Base-by-base conservation (phyloP, 257 asterid genomes). In the Nicotiana benthamiana region DNA sequence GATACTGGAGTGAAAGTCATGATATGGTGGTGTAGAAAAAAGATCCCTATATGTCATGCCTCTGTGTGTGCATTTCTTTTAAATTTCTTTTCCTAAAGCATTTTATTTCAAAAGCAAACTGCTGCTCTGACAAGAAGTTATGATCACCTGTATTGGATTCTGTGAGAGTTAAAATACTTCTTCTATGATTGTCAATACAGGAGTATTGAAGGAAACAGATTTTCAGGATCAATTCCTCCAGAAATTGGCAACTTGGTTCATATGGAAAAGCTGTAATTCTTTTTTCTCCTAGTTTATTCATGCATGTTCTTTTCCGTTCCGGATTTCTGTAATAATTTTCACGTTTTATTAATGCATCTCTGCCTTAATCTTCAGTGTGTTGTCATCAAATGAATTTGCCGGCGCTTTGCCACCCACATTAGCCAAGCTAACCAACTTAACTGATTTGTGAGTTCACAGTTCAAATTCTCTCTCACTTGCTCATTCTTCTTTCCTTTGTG, bases 161-260 rank as follows among this genome's bases (percentile, higher is more conserved):
- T 12, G 3, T 74, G 62, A 4, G 79, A 24, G 10, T 15, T 48
- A 48, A 74, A 72, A 26, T 16, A 2, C 43, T 20, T 48, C 43
- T 24, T 48, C 61, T 15, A 24, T 74, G 24, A 22, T 12, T 46
- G 56, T 7, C 40, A 74, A 48, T 48, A 83, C 92, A 95, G 99
- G 91, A 95, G 95, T 84, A 90, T 93, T 62, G 99, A 95, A 86
- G 98, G 94, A 64, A 93, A 93, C 81, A 87, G 34, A 8, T 90
- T 93, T 87, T 88, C 94, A 43, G 98, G 97, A 81, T 74, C 86
- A 9, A 83, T 95, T 88, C 97, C 98, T 74, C 82, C 90, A 12
- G 89, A 90, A 20, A 89, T 95, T 57, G 94, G 95, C 75, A 86
- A 63, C 67, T 83, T 92, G 88, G 87, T 88, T 83, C 92, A 95